These are phyloP conservation scores for Phytophthora kernoviae DNA, from an alignment of 352 stramenopile species.

Conservation along the genomic window DNA sequence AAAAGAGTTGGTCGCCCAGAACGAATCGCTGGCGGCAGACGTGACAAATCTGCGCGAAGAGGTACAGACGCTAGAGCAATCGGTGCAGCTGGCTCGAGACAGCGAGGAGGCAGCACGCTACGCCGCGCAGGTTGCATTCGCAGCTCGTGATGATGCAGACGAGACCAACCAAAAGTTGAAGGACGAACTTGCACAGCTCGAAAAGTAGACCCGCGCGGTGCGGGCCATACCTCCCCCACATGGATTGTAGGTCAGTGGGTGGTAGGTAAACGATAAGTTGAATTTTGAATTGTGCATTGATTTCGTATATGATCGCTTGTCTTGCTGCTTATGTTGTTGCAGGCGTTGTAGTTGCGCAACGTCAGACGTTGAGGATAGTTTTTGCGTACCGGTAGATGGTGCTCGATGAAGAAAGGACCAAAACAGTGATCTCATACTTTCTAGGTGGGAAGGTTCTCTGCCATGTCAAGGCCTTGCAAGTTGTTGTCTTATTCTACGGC, in stretches of 20 bases:
- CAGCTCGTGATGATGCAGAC: conserved; percentile 66
- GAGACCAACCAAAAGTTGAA: conserved; percentile 49
- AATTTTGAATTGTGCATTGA: conserved; percentile 42
- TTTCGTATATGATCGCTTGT: too few relatives aligned
- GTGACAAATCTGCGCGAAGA: conserved; percentile 42
- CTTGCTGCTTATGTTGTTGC: too few relatives aligned
- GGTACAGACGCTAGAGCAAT: conserved; percentile 48
- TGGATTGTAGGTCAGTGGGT: conserved; percentile 16
- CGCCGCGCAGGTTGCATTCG: conserved; percentile 71
- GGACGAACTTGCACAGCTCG: conserved; percentile 43
- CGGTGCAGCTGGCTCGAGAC: conserved; percentile 57
- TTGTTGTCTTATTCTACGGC: too few relatives aligned
- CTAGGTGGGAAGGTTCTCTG: too few relatives aligned
- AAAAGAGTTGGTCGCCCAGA: conserved; percentile 28
- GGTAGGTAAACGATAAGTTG: conserved; percentile 24
- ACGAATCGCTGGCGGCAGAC: conserved; percentile 36
- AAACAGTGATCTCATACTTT: too few relatives aligned
- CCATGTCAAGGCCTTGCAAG: too few relatives aligned
- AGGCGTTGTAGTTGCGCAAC: too few relatives aligned
- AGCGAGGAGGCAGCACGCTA: conserved; percentile 75
- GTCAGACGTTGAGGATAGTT: too few relatives aligned
- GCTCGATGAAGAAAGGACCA: too few relatives aligned
- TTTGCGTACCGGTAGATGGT: too few relatives aligned
- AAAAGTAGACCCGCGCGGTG: conserved; percentile 27
- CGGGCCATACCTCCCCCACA: conserved; percentile 18